Evolutionary conservation across 164 flowering plant species (phyloP), one percentile per base, ranked within the genome.

Genomic region (Vitis amurensis): DNA sequence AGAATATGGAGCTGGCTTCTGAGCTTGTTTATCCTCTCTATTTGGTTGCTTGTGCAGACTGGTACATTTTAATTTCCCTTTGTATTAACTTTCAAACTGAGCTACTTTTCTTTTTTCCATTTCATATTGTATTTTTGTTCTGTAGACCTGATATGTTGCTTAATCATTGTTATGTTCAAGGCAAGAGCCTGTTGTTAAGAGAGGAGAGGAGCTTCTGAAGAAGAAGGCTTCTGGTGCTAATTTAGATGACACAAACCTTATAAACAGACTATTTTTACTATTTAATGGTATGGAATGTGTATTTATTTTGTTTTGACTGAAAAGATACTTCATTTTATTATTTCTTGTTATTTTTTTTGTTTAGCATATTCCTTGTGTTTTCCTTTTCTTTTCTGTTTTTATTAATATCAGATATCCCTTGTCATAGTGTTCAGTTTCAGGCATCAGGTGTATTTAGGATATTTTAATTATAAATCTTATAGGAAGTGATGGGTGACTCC

Each of bases 121-220:
- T 50, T 50, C 52, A 67, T 31, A 16, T 64, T 0, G 44, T 37
- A 37, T 37, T 37, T 37, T 37, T 37, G 44, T 37, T 37, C 51
- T 71, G 67, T 51, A 64, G 59, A 67, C n/a, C 16, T 53, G 16
- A 64, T 68, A 62, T 74, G 30, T 60, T 70, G 13, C 73, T 72
- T 71, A 49, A 59, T 79, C 71, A 61, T 64, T 78, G 61, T 11
- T 70, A 71, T 72, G 60, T 79, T 67, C 71, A 71, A 92, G 97
- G 81, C 97, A 91, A 80, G 99, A 91, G 78, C 73, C 89, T 61
- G 91, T 94, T 68, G 72, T 83, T 30, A 92, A 82, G 79, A 89
- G 90, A 79, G 99, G 97, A 47, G 99, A 94, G 72, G 97, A 83
- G 77, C 95, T 94, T 69, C 61, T 94, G 59, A 94, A 86, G 85